These are phyloP conservation scores for Raddia guianensis DNA, from an alignment of 176 grass and related monocot genomes.

Conservation along the genomic window DNA sequence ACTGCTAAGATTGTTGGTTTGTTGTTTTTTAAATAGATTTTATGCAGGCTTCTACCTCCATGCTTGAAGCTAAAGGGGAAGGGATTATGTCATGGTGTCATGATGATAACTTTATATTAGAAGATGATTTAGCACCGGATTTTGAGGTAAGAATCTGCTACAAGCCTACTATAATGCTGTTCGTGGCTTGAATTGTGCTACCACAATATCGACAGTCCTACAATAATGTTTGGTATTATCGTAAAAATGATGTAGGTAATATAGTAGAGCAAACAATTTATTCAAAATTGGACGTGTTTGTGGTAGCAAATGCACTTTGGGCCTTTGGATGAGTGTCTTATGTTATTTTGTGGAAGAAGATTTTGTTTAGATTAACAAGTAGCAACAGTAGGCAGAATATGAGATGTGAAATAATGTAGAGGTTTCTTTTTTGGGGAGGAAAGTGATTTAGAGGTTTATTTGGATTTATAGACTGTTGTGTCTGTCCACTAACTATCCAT, in stretches of 20 bases:
- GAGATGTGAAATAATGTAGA: background rate
- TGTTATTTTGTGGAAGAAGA: background rate
- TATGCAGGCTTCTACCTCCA: slow-evolving; percentile 70
- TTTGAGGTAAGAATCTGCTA: slow-evolving; percentile 57
- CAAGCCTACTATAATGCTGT: background rate
- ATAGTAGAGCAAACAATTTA: background rate
- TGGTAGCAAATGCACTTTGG: background rate
- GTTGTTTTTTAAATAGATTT: slow-evolving; percentile 51
- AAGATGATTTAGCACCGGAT: slow-evolving; percentile 67
- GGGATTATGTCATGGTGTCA: slow-evolving; percentile 59
- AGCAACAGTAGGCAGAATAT: background rate
- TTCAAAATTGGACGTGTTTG: background rate
- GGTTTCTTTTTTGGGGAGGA: background rate
- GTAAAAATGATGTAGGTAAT: slow-evolving; percentile 11
- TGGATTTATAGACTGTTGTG: slow-evolving; percentile 8
- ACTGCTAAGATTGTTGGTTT: slow-evolving; percentile 26
- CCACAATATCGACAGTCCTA: background rate
- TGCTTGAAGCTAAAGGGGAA: slow-evolving; percentile 73
- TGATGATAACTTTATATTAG: slow-evolving; percentile 85
- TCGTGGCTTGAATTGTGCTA: background rate
- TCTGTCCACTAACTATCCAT: background rate
- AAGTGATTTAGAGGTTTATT: background rate
- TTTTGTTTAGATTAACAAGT: background rate
- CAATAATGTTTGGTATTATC: background rate
- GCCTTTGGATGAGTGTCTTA: background rate